Percentiles rank a stretch among this genome's conserved stretches.
phyloP scores from a whole-genome alignment of 1,139 yeast species.

The Yamadazyma conglobata region DNA sequence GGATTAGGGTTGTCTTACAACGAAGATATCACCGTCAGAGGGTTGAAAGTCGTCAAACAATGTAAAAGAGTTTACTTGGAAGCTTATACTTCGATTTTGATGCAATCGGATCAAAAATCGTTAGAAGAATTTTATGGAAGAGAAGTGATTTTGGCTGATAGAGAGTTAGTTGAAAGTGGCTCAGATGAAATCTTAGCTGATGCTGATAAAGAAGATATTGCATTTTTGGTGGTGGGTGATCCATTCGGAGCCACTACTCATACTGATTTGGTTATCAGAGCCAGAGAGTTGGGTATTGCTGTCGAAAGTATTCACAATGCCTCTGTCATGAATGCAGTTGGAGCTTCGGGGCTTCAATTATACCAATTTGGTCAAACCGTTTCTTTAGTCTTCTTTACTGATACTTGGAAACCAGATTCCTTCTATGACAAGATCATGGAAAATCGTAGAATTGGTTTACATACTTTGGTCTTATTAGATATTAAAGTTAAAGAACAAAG shows the following conservation, averaged over 20 bases:
- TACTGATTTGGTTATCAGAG: constrained; percentile 87
- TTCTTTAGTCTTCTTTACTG: constrained; percentile 92
- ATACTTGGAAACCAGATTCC: constrained; percentile 92
- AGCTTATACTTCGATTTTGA: constrained; percentile 90
- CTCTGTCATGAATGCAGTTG: constrained; percentile 97
- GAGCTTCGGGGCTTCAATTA: constrained; percentile 93
- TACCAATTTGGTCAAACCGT: constrained; percentile 97
- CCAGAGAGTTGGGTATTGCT: constrained; percentile 74
- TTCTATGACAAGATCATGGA: constrained; percentile 88
- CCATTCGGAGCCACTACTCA: constrained; percentile 98
- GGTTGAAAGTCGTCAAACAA: constrained; percentile 75
- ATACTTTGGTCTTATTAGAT: constrained; percentile 82
- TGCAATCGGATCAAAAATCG: constrained; percentile 77
- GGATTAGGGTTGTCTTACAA: constrained; percentile 92
- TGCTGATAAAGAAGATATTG: constrained; percentile 79
- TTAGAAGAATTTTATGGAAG: constrained; percentile 83
- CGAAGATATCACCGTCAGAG: constrained; percentile 90
- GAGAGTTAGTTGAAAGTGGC: constrained; percentile 90
- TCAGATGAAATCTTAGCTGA: constrained; percentile 75
- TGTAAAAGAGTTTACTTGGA: constrained; percentile 90
- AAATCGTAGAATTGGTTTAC: constrained; percentile 85
- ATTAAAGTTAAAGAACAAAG: constrained; percentile 97
- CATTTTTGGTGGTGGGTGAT: constrained; percentile 94
- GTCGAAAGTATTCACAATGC: constrained; percentile 92
- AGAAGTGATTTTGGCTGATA: constrained; percentile 81